Evolutionary conservation across 1,284 basidiomycete species (phyloP).

Genomic region (Testicularia cyperi): DNA sequence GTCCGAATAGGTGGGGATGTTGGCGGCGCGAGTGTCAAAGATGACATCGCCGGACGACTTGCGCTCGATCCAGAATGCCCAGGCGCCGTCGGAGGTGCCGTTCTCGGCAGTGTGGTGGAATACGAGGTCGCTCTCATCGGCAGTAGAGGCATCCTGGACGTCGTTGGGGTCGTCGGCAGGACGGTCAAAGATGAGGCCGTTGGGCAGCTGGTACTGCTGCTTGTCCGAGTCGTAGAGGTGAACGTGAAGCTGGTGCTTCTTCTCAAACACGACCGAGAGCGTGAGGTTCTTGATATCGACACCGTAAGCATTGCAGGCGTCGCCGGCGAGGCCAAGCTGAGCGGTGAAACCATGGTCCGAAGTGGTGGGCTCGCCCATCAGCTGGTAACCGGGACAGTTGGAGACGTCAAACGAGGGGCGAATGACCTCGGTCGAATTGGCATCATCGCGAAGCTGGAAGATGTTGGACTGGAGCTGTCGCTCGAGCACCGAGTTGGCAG

Average conservation of each 20-base stretch:
- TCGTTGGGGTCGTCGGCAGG: conserved; percentile 60
- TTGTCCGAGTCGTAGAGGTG: conserved; percentile 69
- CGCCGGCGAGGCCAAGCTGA: conserved; percentile 66
- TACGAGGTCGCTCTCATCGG: conserved; percentile 50
- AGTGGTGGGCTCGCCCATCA: conserved; percentile 19
- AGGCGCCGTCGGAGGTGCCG: conserved; percentile 62
- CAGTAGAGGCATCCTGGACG: conserved; percentile 14
- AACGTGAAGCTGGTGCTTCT: conserved; percentile 66
- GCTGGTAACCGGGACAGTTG: conserved; percentile 35
- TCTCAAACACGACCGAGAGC: conserved; percentile 69
- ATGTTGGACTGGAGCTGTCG: conserved; percentile 17
- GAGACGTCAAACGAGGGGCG: conserved; percentile 27
- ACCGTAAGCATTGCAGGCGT: conserved; percentile 73
- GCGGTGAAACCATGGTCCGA: conserved; percentile 65
- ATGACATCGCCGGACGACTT: conserved; percentile 65
- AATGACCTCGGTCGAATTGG: conserved; percentile 3
- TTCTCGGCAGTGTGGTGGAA: conserved; percentile 70
- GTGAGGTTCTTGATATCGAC: conserved; percentile 69
- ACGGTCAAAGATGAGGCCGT: conserved; percentile 68
- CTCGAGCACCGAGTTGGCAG: conserved; percentile 2
- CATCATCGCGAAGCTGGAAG: conserved; percentile 8
- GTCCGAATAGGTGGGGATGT: conserved; percentile 41
- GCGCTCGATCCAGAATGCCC: conserved; percentile 75
- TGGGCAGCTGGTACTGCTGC: conserved; percentile 70
- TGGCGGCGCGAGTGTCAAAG: conserved; percentile 70